Percentiles rank a stretch among this genome's conserved stretches.
These are phyloP conservation scores for Carex arenaria DNA, from an alignment of 202 grass and related monocot species.

Conservation along the genomic window DNA sequence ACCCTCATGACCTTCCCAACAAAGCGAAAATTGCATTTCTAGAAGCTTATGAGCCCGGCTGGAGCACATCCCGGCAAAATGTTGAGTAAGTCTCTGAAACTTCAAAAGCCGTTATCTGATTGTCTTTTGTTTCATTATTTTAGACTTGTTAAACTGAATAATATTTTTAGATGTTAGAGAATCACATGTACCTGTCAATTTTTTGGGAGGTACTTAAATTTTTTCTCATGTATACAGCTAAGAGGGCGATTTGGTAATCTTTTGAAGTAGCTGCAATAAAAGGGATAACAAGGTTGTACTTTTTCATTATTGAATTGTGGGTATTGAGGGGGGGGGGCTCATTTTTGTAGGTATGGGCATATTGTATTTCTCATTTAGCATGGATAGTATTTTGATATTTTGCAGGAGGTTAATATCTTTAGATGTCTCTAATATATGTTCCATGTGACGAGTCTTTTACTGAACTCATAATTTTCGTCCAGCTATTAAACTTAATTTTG, in stretches of 20 bases:
- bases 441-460: neutral
- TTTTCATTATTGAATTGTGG: neutral
- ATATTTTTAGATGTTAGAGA: neutral
- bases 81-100: constrained; percentile 59
- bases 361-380: neutral
- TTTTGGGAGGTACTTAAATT: neutral
- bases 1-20: constrained; percentile 94
- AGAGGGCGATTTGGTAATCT: neutral
- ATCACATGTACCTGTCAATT: neutral
- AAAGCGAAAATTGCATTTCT: constrained; percentile 84
- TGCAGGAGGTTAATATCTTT: neutral
- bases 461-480: neutral
- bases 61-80: constrained; percentile 73
- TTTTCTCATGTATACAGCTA: neutral
- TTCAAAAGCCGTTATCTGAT: neutral
- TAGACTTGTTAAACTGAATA: neutral
- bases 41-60: constrained; percentile 88
- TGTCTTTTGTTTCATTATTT: too few species aligned
- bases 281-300: neutral
- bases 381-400: neutral
- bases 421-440: neutral
- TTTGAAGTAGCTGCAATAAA: neutral
- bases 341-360: neutral
- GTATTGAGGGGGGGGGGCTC: neutral
- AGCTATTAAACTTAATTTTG: neutral